phyloP scores from a whole-genome alignment of 176 grass and related monocot species.

The Secale cereale region DNA sequence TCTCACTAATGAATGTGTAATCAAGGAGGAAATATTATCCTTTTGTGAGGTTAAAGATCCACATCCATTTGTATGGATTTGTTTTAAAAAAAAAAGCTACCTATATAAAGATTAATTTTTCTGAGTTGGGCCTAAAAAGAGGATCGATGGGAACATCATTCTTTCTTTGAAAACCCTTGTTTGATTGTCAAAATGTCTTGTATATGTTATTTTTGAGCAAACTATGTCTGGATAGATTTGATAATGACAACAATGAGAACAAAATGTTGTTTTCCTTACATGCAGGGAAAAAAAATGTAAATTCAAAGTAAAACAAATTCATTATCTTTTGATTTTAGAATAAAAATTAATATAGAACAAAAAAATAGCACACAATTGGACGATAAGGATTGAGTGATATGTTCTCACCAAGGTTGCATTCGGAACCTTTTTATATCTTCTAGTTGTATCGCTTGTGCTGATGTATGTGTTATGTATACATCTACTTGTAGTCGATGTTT shows the following conservation, averaged over 20 bases:
- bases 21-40: background rate
- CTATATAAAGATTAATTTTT: no score
- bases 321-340: no score
- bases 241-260: background rate
- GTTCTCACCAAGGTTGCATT: no score
- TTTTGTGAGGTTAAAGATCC: background rate
- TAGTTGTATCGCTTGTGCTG: no score
- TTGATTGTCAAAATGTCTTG: slow-evolving; percentile 6
- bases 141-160: background rate
- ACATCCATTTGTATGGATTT: background rate
- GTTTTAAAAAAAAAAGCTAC: background rate
- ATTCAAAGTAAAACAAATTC: background rate
- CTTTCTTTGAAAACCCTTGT: background rate
- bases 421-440: no score
- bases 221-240: background rate
- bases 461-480: no score
- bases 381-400: no score
- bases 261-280: background rate
- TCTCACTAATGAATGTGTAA: background rate
- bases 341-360: background rate
- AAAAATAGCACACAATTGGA: background rate
- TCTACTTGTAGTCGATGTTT: no score
- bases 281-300: background rate
- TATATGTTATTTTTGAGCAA: background rate
- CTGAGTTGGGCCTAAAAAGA: no score